Conservation (phyloP, 2,329 filamentous ascomycete genomes). For the Lachnellula occidentalis region DNA sequence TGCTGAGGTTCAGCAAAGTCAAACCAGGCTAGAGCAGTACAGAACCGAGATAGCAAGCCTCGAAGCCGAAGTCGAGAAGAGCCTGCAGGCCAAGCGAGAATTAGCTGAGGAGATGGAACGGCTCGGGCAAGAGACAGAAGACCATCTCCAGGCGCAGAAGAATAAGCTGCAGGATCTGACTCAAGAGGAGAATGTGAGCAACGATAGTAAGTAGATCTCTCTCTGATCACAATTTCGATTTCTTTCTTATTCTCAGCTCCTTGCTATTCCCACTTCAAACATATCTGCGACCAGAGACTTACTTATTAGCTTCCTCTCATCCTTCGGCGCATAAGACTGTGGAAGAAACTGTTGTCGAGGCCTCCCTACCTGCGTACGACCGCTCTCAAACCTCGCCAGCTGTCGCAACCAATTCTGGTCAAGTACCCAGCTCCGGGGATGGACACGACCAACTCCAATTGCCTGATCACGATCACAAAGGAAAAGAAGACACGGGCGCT, state of each 20-base stretch:
- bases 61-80: slow-evolving; percentile 28
- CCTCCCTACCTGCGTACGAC: background rate
- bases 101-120: slow-evolving; percentile 32
- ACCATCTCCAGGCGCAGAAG: slow-evolving; percentile 30
- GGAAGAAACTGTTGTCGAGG: background rate
- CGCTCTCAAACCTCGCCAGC: background rate
- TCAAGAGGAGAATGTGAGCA: slow-evolving; percentile 20
- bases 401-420: background rate
- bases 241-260: background rate
- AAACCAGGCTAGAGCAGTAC: slow-evolving; percentile 26
- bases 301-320: slow-evolving; percentile 16
- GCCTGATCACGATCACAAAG: background rate
- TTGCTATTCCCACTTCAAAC: background rate
- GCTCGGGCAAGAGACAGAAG: slow-evolving; percentile 31
- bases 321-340: background rate
- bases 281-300: slow-evolving; percentile 11
- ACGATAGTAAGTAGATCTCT: slow-evolving; percentile 18
- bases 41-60: slow-evolving; percentile 28
- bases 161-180: slow-evolving; percentile 29
- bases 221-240: background rate
- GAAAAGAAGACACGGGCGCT: background rate
- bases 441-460: background rate
- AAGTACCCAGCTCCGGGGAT: background rate
- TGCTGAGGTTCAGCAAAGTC: slow-evolving; percentile 28
- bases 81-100: slow-evolving; percentile 30